Base-by-base conservation (phyloP, 2,329 filamentous ascomycete species). In the Phialophora tarda region DNA sequence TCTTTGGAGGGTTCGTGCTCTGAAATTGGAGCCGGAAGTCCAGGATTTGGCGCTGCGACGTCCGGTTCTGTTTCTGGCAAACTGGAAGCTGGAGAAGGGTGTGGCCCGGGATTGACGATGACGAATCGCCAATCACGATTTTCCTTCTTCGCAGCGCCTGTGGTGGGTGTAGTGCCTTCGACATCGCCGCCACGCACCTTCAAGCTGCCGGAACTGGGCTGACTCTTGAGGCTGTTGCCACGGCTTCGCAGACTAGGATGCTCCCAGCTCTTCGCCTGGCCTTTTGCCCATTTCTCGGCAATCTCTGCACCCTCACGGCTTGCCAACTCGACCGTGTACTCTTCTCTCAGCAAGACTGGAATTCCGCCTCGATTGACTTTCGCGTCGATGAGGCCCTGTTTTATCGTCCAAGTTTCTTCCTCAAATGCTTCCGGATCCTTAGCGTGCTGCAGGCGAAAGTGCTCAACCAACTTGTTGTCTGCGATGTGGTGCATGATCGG, bases 281-380 rank as follows among this genome's bases (percentile, higher is more conserved):
- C 62, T 44, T 34, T 51, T 8, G 53, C 53, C 67, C 61, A 64
- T 44, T 41, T 59, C 24, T 67, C 58, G 3, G 59, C 62, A 11
- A 23, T 67, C 12, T 55, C 41, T 26, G 67, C 67, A 61, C 62
- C 67, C 28, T 67, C 61, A 23, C 67, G 59, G 38, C 61, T 66
- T n/a, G 67, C 67, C n/a, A 69, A 30, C 44, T 69, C 64, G n/a
- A 67, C 67, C 4, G 64, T 67, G 55, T 69, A 67, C 53, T 69
- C 67, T 28, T 69, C 66, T 28, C 53, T 55, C 21, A 69, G 64
- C 50, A 69, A 32, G 21, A 28, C 11, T 7, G 44, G 11, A 14
- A 32, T 64, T 14, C 67, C 67, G 21, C 67, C 65, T 32, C 64
- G 41, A 24, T 58, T 65, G 26, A 69, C 41, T 34, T 67, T 69